Evolutionary conservation across 208 protist genomes (phyloP).

Genomic region (Crithidia brevicula): DNA sequence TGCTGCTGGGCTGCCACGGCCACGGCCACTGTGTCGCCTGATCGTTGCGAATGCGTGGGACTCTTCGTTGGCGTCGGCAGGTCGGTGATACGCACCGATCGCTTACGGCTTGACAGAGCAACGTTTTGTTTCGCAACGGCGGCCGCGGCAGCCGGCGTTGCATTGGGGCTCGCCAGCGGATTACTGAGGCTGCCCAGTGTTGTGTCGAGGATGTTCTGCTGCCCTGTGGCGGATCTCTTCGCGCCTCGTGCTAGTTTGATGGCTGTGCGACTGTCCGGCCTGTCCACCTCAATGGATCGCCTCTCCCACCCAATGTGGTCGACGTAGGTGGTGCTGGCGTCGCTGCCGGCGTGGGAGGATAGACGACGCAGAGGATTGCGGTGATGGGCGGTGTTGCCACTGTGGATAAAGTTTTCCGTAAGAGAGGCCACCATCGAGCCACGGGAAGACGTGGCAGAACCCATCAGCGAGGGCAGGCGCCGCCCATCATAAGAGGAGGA

Average conservation of each 20-base stretch:
- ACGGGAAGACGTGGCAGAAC: background rate
- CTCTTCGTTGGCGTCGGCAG: too few species aligned
- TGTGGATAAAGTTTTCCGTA: background rate
- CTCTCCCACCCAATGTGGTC: constrained; percentile 9
- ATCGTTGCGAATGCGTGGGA: too few species aligned
- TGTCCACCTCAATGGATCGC: constrained; percentile 10
- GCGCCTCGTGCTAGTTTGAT: background rate
- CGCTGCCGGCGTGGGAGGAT: background rate
- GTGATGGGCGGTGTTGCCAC: background rate
- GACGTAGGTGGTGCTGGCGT: background rate
- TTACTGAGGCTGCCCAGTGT: too few species aligned
- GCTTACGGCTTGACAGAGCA: too few species aligned
- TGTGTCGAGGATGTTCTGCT: background rate
- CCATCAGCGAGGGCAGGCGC: background rate
- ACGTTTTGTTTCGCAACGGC: too few species aligned
- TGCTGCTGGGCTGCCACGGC: too few species aligned
- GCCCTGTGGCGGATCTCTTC: background rate
- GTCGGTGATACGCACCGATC: too few species aligned
- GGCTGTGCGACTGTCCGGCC: constrained; percentile 1
- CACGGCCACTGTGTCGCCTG: too few species aligned
- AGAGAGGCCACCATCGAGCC: constrained; percentile 9
- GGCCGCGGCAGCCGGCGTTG: too few species aligned
- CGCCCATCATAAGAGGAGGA: background rate
- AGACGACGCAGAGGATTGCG: too few species aligned
- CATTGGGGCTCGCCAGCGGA: too few species aligned